Evolutionary conservation across 768 basidiomycete genomes (phyloP), one percentile per base, ranked within the genome.

Genomic region (Boletus sp.): DNA sequence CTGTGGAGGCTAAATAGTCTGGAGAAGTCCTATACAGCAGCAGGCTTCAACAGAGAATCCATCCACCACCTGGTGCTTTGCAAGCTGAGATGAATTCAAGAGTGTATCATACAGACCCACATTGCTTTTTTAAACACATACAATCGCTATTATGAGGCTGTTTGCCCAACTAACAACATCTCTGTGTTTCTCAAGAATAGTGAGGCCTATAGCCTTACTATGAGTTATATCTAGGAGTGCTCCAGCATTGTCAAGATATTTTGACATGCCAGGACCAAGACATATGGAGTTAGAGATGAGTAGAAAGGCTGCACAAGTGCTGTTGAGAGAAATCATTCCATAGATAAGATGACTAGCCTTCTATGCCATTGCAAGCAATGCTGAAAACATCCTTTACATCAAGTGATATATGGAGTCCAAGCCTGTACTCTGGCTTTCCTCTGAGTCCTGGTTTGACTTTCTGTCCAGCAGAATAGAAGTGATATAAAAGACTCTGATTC

Each of bases 11-110:
- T 61, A 0, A 49, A 59, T 9, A 1, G n/a, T n/a, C n/a, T n/a
- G n/a, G n/a, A n/a, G 32, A 47, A 51, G 3, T 64, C 50, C 0
- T 62, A 54, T 56, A 58, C 21, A 7, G 55, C 47, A 5, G 45
- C 21, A 2, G 58, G 55, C 0, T 59, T 51, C 41, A 50, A 39
- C 9, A 15, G 0, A 17, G 55, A 45, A 2, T 41, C 27, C 5
- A 14, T 48, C 13, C 58, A 62, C n/a, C 53, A 64, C 9, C 49
- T 50, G 51, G 59, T 8, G 55, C 29, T 2, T 10, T 64, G 3
- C 60, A 64, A 32, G 60, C 60, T 6, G 46, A 56, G 17, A 64
- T 62, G 53, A 8, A 25, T 7, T n/a, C 42, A 56, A 21, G 51
- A 58, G 4, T 11, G 49, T 27, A 43, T n/a, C 0, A 21, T 37